Percentiles rank a stretch among this genome's conserved stretches.
Evolutionary conservation across 192 early-diverging fungal species (phyloP).

Genomic region (Umbelopsis sp.): DNA sequence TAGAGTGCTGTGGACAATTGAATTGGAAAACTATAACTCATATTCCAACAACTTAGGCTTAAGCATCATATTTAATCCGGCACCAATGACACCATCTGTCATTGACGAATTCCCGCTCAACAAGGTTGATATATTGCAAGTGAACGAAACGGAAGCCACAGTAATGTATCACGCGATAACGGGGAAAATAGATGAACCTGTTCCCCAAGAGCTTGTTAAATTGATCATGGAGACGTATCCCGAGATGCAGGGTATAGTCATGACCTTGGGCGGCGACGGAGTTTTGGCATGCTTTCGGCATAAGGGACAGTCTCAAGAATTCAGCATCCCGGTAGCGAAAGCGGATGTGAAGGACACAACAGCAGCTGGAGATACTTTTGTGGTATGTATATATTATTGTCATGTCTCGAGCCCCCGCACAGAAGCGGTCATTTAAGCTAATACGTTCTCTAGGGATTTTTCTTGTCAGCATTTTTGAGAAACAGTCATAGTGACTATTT

Average conservation of each 20-base stretch:
- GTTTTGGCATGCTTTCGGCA: slow-evolving; percentile 50
- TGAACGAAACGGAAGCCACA: slow-evolving; percentile 81
- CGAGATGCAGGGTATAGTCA: slow-evolving; percentile 57
- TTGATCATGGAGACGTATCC: slow-evolving; percentile 49
- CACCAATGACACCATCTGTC: slow-evolving; percentile 65
- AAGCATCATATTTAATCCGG: slow-evolving; percentile 82
- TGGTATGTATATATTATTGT: slow-evolving; percentile 34
- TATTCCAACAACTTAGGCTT: slow-evolving; percentile 48
- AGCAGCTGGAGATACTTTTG: slow-evolving; percentile 68
- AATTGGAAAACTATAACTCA: not conserved
- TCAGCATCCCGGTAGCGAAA: slow-evolving; percentile 47
- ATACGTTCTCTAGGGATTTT: slow-evolving; percentile 68
- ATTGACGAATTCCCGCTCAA: slow-evolving; percentile 54
- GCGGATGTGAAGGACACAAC: slow-evolving; percentile 58
- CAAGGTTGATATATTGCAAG: slow-evolving; percentile 71
- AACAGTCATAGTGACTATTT: slow-evolving; percentile 36
- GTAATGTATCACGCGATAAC: slow-evolving; percentile 45
- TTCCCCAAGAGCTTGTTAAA: slow-evolving; percentile 32
- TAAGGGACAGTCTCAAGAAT: slow-evolving; percentile 40
- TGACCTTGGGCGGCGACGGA: slow-evolving; percentile 74
- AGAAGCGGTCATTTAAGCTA: slow-evolving; percentile 6
- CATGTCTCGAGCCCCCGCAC: not conserved
- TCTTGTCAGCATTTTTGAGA: slow-evolving; percentile 58
- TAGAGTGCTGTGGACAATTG: not conserved
- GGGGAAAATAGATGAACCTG: not conserved